Conservation (phyloP, 2,329 filamentous ascomycete genomes). For the Cordyceps cateniannulata region DNA sequence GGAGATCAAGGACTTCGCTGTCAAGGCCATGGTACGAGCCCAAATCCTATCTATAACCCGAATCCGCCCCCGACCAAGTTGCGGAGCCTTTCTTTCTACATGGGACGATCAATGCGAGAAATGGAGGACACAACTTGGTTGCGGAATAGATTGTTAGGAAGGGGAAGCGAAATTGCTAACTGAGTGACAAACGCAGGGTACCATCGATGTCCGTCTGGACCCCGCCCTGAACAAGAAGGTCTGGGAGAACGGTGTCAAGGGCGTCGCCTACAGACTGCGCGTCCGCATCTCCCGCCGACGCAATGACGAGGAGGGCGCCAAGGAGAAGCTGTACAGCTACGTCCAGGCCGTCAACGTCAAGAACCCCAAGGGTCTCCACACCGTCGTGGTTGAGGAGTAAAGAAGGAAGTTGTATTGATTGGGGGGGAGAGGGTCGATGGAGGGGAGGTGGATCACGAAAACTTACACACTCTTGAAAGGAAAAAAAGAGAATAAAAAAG, state of each 20-base stretch:
- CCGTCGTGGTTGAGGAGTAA: slow-evolving; percentile 70
- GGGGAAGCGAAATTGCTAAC: slow-evolving; percentile 7
- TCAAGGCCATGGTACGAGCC: slow-evolving; percentile 84
- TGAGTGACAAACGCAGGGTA: slow-evolving; percentile 57
- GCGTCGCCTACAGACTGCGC: slow-evolving; percentile 92
- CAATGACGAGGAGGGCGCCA: slow-evolving; percentile 99
- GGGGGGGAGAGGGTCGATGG: not conserved
- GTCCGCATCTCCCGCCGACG: slow-evolving; percentile 98
- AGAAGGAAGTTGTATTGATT: not conserved
- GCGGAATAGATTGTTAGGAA: not conserved
- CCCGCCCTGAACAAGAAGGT: slow-evolving; percentile 99
- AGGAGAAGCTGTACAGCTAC: slow-evolving; percentile 99
- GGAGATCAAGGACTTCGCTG: slow-evolving; percentile 96
- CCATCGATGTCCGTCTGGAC: slow-evolving; percentile 94
- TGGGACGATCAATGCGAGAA: not conserved
- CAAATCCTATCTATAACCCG: not conserved
- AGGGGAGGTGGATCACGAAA: slow-evolving; percentile 17
- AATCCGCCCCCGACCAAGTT: slow-evolving; percentile 1
- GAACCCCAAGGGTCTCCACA: slow-evolving; percentile 96
- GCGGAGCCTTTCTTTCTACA: not conserved
- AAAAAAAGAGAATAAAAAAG: slow-evolving; percentile 1
- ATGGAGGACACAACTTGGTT: not conserved
- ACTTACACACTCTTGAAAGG: slow-evolving; percentile 16
- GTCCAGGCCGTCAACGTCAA: slow-evolving; percentile 99
- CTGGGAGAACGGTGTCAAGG: slow-evolving; percentile 99